Conservation (phyloP, 2,329 filamentous ascomycete species). For the Leptographium galeiforme region DNA sequence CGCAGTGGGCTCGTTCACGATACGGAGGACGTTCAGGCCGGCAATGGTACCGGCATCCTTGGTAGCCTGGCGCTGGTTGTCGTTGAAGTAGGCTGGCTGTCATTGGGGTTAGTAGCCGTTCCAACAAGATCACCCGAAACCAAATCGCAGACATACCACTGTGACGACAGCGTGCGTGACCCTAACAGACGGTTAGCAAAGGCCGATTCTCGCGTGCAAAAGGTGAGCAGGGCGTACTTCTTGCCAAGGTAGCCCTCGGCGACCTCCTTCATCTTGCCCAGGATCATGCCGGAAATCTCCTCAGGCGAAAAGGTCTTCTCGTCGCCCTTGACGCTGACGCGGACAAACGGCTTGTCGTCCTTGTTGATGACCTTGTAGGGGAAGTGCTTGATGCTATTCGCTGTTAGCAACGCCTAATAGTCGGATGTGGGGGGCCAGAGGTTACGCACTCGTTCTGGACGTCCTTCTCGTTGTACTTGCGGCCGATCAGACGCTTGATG, state of each 20-base stretch:
- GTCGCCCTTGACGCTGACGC: constrained; percentile 46
- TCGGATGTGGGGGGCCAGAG: too few relatives aligned
- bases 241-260: constrained; percentile 67
- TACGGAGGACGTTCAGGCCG: constrained; percentile 87
- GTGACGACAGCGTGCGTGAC: constrained; percentile 84
- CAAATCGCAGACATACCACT: constrained; percentile 28
- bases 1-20: constrained; percentile 93
- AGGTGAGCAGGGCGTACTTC: constrained; percentile 58
- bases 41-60: constrained; percentile 90
- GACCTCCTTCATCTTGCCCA: constrained; percentile 49
- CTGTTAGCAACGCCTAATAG: background rate
- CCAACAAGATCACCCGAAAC: background rate
- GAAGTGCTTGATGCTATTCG: constrained; percentile 70
- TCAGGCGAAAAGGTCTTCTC: constrained; percentile 48
- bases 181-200: constrained; percentile 9
- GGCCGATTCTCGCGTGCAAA: background rate
- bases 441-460: constrained; percentile 59
- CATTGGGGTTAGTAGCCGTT: background rate
- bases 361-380: constrained; percentile 89
- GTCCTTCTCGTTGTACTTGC: constrained; percentile 72
- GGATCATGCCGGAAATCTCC: constrained; percentile 48
- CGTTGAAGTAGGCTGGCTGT: constrained; percentile 90
- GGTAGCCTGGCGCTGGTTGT: constrained; percentile 92
- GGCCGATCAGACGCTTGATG: constrained; percentile 78
- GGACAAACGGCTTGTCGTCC: constrained; percentile 77